These are phyloP conservation scores for Penicillium maclennaniae DNA, from an alignment of 495 filamentous ascomycete species.

Conservation along the genomic window DNA sequence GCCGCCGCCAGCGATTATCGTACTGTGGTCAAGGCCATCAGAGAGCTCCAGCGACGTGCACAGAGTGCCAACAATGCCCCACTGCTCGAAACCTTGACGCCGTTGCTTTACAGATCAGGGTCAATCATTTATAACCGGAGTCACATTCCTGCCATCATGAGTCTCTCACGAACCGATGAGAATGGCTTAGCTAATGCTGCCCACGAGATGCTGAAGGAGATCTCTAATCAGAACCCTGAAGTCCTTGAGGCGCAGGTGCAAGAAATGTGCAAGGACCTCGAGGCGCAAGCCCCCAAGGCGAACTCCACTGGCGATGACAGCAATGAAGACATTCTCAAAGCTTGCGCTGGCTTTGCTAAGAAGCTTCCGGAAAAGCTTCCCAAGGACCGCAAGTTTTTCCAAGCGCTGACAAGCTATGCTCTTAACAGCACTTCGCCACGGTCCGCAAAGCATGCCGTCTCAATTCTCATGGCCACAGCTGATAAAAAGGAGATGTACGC, in stretches of 20 bases:
- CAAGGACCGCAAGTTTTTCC: conserved; percentile 75
- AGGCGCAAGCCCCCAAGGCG: conserved; percentile 69
- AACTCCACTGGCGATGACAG: conserved; percentile 60
- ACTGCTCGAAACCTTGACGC: conserved; percentile 72
- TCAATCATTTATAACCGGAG: conserved; percentile 89
- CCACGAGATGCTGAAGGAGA: conserved; percentile 88
- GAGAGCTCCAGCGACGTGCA: conserved; percentile 80
- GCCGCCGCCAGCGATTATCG: conserved; percentile 87
- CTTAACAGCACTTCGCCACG: conserved; percentile 75
- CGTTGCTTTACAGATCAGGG: conserved; percentile 79
- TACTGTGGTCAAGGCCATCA: conserved; percentile 82
- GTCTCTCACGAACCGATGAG: conserved; percentile 76
- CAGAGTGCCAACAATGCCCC: conserved; percentile 57
- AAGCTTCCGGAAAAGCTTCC: conserved; percentile 83
- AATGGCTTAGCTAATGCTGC: conserved; percentile 71
- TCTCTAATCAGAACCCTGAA: conserved; percentile 81
- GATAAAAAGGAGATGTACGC: conserved; percentile 84
- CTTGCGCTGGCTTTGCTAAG: conserved; percentile 82
- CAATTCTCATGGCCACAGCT: conserved; percentile 76
- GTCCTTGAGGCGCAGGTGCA: conserved; percentile 88
- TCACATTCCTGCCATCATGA: conserved; percentile 86
- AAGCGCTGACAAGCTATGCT: conserved; percentile 75
- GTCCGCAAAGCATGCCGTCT: conserved; percentile 89
- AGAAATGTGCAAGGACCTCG: conserved; percentile 82
- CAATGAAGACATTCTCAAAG: conserved; percentile 85